Conservation (phyloP, 257 asterid species). For the Craterostigma plantagineum region DNA sequence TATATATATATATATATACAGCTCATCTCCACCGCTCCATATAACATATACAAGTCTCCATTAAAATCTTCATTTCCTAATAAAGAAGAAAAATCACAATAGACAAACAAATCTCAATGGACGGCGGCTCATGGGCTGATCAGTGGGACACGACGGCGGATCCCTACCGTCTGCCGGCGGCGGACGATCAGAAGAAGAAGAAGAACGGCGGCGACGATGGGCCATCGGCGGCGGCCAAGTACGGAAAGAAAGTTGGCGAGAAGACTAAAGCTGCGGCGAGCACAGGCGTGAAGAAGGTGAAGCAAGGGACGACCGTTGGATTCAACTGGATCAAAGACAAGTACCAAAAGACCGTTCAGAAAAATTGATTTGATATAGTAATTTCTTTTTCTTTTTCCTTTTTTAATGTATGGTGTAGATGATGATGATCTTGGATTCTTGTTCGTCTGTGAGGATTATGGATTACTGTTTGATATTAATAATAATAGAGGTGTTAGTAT, state of each 20-base stretch:
- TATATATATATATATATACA: too few relatives aligned
- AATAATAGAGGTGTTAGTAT: too few relatives aligned
- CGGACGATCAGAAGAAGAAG: not conserved
- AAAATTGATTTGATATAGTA: not conserved
- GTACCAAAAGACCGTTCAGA: constrained; percentile 28
- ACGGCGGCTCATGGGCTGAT: constrained; percentile 78
- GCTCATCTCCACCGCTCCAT: too few relatives aligned
- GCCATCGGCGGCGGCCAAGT: constrained; percentile 2
- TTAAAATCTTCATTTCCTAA: too few relatives aligned
- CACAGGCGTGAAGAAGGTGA: constrained; percentile 61
- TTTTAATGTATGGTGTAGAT: too few relatives aligned
- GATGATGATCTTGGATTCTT: too few relatives aligned
- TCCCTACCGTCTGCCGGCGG: constrained; percentile 23
- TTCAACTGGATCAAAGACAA: constrained; percentile 61
- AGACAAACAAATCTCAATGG: not conserved
- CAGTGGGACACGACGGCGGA: constrained; percentile 42
- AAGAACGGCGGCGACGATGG: constrained; percentile 3
- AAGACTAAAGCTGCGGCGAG: constrained; percentile 51
- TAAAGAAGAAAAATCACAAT: too few relatives aligned
- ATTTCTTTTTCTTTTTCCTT: too few relatives aligned
- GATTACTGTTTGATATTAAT: too few relatives aligned
- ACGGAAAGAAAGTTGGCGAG: constrained; percentile 9
- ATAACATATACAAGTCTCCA: too few relatives aligned
- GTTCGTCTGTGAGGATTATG: too few relatives aligned
- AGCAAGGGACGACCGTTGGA: constrained; percentile 56